Conservation (phyloP, 495 filamentous ascomycete genomes). For the Penicillium roqueforti region DNA sequence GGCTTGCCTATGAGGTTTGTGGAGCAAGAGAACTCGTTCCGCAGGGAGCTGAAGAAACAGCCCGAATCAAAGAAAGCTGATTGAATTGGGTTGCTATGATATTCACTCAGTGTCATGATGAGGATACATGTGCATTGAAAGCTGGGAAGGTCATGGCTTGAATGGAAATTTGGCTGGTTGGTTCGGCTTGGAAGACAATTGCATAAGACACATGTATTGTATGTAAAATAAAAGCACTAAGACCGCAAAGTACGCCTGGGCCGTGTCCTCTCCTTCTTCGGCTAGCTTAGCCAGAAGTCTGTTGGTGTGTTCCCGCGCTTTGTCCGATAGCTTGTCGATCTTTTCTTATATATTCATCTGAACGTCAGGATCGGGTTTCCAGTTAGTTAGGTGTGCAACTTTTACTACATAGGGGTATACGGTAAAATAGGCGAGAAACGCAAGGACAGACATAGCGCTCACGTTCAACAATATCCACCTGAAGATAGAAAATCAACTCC, state of each 20-base stretch:
- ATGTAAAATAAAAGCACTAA: too few relatives aligned
- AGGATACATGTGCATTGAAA: not conserved
- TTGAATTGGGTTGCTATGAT: not conserved
- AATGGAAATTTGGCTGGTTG: not conserved
- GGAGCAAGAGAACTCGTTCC: slow-evolving; percentile 53
- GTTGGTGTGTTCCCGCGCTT: too few relatives aligned
- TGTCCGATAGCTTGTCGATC: too few relatives aligned
- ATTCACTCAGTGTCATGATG: not conserved
- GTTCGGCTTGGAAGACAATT: not conserved
- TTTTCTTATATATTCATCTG: too few relatives aligned
- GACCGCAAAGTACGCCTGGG: too few relatives aligned
- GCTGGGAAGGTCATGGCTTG: not conserved
- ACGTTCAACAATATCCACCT: not conserved
- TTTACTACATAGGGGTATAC: too few relatives aligned
- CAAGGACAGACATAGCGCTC: too few relatives aligned
- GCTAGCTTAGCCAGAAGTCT: too few relatives aligned
- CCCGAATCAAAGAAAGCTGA: slow-evolving; percentile 9
- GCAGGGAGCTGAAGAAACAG: slow-evolving; percentile 30
- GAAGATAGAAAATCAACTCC: not conserved
- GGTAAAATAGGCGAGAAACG: too few relatives aligned
- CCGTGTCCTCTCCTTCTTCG: too few relatives aligned
- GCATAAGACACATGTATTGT: not conserved
- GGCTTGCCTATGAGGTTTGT: slow-evolving; percentile 62
- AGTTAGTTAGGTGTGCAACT: too few relatives aligned
- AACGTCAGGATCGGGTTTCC: too few relatives aligned